A percentile compares a stretch with the other conserved stretches of the same genome.
Conservation (phyloP, 106 monocot genomes). For the Chionographis japonica region DNA sequence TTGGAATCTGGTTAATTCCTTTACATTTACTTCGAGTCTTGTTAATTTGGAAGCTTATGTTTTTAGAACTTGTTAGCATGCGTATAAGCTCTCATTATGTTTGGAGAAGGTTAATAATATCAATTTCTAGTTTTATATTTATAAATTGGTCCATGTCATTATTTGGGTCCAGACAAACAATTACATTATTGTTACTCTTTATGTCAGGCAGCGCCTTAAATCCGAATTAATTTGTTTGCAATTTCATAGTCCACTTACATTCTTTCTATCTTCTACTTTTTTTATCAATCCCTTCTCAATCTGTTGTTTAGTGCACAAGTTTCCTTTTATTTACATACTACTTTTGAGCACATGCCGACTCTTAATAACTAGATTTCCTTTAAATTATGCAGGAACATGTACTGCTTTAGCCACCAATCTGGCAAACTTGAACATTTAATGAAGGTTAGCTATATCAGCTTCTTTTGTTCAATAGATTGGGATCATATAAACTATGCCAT, state of each 20-base stretch:
- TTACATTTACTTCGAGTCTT: too few relatives aligned
- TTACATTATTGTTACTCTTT: too few relatives aligned
- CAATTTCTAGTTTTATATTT: too few relatives aligned
- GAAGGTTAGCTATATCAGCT: constrained; percentile 57
- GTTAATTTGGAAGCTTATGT: too few relatives aligned
- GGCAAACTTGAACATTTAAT: constrained; percentile 97
- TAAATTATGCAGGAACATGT: constrained; percentile 67
- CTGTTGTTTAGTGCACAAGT: background rate
- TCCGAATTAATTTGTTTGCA: background rate
- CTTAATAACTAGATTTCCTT: background rate
- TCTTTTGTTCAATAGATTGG: background rate
- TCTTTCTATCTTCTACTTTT: constrained; percentile 1
- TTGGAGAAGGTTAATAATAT: too few relatives aligned
- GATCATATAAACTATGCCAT: background rate
- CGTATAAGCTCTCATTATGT: too few relatives aligned
- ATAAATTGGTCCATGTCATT: too few relatives aligned
- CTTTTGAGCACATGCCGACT: background rate
- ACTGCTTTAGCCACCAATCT: constrained; percentile 94
- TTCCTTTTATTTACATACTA: background rate
- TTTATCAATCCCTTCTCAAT: background rate
- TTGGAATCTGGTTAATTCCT: too few relatives aligned
- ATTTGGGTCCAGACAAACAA: too few relatives aligned
- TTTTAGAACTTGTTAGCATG: too few relatives aligned
- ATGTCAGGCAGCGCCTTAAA: too few relatives aligned
- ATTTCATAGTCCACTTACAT: background rate